phyloP scores from a whole-genome alignment of 2,329 filamentous ascomycete species.

The Lojkania enalia region DNA sequence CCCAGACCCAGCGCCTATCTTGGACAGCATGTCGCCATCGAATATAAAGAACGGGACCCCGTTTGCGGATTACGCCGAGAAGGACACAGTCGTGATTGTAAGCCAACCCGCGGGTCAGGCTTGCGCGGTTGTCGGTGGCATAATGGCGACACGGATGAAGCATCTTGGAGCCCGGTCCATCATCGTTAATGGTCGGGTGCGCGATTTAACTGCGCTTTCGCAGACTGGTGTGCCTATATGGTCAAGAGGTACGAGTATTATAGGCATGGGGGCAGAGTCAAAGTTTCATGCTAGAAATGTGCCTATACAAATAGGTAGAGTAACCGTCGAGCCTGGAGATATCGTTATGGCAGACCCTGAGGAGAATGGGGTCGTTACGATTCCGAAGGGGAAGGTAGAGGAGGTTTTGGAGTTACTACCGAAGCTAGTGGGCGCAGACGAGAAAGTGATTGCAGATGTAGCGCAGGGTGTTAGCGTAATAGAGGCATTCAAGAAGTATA shows the following conservation, averaged over 20 bases:
- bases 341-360: slow-evolving; percentile 69
- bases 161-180: slow-evolving; percentile 62
- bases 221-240: slow-evolving; percentile 62
- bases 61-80: slow-evolving; percentile 67
- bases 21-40: slow-evolving; percentile 36
- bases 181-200: slow-evolving; percentile 68
- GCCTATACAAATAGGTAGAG: slow-evolving; percentile 43
- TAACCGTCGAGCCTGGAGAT: slow-evolving; percentile 56
- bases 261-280: slow-evolving; percentile 61
- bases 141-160: slow-evolving; percentile 73
- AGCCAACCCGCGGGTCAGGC: slow-evolving; percentile 66
- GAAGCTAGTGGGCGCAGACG: slow-evolving; percentile 47
- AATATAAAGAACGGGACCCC: slow-evolving; percentile 52
- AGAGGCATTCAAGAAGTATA: slow-evolving; percentile 67
- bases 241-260: slow-evolving; percentile 60
- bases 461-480: slow-evolving; percentile 62
- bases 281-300: slow-evolving; percentile 58
- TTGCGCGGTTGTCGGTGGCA: slow-evolving; percentile 75
- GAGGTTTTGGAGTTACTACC: slow-evolving; percentile 63
- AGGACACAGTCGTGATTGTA: slow-evolving; percentile 66
- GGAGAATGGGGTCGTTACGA: slow-evolving; percentile 69
- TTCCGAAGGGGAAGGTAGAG: slow-evolving; percentile 63
- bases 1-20: slow-evolving; percentile 32
- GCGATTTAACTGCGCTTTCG: slow-evolving; percentile 66
- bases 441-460: slow-evolving; percentile 61